Evolutionary conservation across 352 stramenopile genomes (phyloP).

Genomic region (Thalassiosira oceanica): DNA sequence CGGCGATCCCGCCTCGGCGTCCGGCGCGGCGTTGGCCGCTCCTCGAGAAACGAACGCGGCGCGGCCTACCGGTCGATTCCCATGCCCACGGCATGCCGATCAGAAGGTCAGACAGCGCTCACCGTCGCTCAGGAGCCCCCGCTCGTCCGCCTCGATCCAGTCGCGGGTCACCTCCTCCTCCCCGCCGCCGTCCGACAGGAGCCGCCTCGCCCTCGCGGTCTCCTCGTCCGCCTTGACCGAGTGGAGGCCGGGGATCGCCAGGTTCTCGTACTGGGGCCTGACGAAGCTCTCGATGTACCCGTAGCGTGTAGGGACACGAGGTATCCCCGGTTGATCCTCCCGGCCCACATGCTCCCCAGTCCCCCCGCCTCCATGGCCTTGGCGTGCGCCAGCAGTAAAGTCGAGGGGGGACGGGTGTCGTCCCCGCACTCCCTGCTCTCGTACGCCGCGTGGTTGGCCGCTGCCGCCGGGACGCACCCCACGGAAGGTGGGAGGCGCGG

Average conservation of each 20-base stretch:
- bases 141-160: too few species aligned
- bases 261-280: conserved; percentile 59
- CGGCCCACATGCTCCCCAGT: conserved; percentile 72
- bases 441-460: conserved; percentile 50
- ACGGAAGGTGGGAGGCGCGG: neutral
- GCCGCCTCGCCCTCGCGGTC: conserved; percentile 6
- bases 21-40: too few species aligned
- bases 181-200: conserved; percentile 1
- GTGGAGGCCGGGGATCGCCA: conserved; percentile 61
- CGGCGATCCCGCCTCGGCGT: too few species aligned
- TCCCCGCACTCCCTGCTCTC: conserved; percentile 69
- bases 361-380: conserved; percentile 65
- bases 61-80: too few species aligned
- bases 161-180: too few species aligned
- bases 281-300: conserved; percentile 59
- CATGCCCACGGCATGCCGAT: too few species aligned
- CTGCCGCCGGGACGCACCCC: conserved; percentile 8
- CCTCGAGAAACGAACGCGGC: too few species aligned
- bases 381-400: conserved; percentile 66
- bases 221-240: conserved; percentile 31
- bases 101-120: too few species aligned
- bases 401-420: conserved; percentile 63
- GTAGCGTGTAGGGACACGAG: conserved; percentile 70
- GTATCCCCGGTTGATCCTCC: conserved; percentile 72
- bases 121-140: too few species aligned